phyloP scores from a whole-genome alignment of 106 monocot genomes.

The Acanthochlamys bracteata region DNA sequence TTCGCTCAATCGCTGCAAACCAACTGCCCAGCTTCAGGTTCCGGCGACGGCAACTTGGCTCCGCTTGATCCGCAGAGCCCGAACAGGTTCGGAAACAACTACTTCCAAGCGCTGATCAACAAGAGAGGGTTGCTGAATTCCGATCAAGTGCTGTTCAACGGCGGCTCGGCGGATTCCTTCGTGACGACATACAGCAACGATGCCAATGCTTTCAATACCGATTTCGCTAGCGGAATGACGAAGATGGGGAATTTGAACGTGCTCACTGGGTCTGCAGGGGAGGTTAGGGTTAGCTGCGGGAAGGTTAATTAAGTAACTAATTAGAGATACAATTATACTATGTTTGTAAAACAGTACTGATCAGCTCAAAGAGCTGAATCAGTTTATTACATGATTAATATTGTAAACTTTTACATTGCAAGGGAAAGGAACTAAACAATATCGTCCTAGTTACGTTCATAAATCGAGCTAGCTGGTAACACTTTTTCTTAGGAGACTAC shows the following conservation, averaged over 20 bases:
- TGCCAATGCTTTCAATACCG: constrained; percentile 9
- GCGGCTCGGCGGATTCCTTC: constrained; percentile 13
- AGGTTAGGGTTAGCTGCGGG: constrained; percentile 19
- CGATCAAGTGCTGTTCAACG: constrained; percentile 36
- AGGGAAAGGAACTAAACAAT: no score
- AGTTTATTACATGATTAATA: no score
- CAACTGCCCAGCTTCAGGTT: constrained; percentile 10
- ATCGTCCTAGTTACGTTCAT: no score
- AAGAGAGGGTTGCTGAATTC: constrained; percentile 26
- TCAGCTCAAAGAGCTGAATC: no score
- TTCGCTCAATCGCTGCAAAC: not conserved
- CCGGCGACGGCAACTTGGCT: constrained; percentile 11
- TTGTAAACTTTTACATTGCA: no score
- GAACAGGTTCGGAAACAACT: constrained; percentile 17
- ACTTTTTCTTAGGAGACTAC: no score
- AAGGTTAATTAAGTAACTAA: constrained; percentile 15
- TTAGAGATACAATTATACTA: no score
- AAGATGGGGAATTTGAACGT: constrained; percentile 24
- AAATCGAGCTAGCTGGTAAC: no score
- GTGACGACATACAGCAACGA: constrained; percentile 20
- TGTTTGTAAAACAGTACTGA: no score
- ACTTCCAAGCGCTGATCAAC: constrained; percentile 16
- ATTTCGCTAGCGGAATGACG: constrained; percentile 28
- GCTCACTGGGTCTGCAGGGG: constrained; percentile 19
- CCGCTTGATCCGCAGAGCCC: constrained; percentile 17